phyloP scores from a whole-genome alignment of 306 rosid species.

The Hippophae tibetana region DNA sequence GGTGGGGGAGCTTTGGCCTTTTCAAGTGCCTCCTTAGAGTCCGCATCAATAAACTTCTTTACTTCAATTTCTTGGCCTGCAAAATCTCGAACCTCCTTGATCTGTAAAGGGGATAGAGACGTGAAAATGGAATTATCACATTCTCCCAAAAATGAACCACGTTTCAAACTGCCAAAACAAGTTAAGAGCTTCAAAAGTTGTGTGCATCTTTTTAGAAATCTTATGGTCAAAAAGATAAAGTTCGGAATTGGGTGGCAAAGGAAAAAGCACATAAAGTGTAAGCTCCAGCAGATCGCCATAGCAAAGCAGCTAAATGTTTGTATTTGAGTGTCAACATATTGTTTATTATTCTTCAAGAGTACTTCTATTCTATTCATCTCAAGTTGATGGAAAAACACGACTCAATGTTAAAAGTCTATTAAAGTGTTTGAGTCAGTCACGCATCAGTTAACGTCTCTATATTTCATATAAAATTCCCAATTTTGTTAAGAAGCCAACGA shows the following conservation, averaged over 20 bases:
- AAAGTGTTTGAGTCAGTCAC: too few species aligned
- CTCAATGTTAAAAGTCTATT: too few species aligned
- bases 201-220: background rate
- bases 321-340: background rate
- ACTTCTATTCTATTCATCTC: too few species aligned
- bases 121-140: conserved; percentile 9
- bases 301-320: background rate
- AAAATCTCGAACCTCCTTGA: conserved; percentile 85
- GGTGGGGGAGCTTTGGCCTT: conserved; percentile 55
- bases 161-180: conserved; percentile 1
- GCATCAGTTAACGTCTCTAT: too few species aligned
- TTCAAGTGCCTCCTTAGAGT: conserved; percentile 80
- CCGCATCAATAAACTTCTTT: conserved; percentile 72
- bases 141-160: background rate
- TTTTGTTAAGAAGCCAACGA: background rate
- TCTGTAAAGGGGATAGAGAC: conserved; percentile 36
- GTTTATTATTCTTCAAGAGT: background rate
- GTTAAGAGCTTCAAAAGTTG: background rate
- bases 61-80: conserved; percentile 88
- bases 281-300: conserved; percentile 1
- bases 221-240: background rate
- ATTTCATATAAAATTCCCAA: background rate
- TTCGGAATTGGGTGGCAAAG: too few species aligned
- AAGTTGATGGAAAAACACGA: too few species aligned
- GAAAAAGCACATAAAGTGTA: background rate